A percentile compares a stretch with the other conserved stretches of the same genome.
phyloP scores from a whole-genome alignment of 208 protist genomes.

The Leishmania guyanensis region DNA sequence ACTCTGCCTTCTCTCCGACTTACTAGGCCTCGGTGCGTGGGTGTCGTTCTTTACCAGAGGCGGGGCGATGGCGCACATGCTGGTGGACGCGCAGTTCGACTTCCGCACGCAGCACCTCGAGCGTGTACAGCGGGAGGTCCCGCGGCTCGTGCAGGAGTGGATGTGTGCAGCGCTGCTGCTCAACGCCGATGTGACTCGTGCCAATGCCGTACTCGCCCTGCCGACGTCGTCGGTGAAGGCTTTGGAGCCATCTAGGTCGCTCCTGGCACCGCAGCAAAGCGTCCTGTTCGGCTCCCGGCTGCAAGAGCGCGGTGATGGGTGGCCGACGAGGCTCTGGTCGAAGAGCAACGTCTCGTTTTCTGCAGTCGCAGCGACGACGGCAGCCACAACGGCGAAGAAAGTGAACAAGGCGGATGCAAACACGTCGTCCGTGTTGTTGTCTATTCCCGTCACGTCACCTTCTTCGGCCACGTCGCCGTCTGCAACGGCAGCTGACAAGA shows the following conservation, averaged over 20 bases:
- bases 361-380: conserved; percentile 7
- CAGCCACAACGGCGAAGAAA: neutral
- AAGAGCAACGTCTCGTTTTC: conserved; percentile 24
- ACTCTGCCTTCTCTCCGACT: conserved; percentile 69
- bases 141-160: conserved; percentile 71
- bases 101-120: conserved; percentile 80
- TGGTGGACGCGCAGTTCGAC: conserved; percentile 35
- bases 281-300: conserved; percentile 18
- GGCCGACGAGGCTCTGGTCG: conserved; percentile 3
- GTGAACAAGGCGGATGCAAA: neutral
- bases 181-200: conserved; percentile 38
- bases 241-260: conserved; percentile 8
- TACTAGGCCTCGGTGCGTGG: conserved; percentile 65
- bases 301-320: conserved; percentile 12
- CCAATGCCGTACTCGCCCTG: conserved; percentile 32
- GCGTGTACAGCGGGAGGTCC: conserved; percentile 53
- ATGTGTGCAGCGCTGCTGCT: conserved; percentile 59
- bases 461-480: conserved; percentile 3
- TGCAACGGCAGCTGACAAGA: neutral
- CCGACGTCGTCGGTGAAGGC: conserved; percentile 8
- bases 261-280: conserved; percentile 22
- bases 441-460: conserved; percentile 21
- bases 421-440: conserved; percentile 21
- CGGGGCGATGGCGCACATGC: conserved; percentile 59
- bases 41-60: conserved; percentile 71